Evolutionary conservation across 495 filamentous ascomycete genomes (phyloP).

Genomic region (Cudoniella acicularis): DNA sequence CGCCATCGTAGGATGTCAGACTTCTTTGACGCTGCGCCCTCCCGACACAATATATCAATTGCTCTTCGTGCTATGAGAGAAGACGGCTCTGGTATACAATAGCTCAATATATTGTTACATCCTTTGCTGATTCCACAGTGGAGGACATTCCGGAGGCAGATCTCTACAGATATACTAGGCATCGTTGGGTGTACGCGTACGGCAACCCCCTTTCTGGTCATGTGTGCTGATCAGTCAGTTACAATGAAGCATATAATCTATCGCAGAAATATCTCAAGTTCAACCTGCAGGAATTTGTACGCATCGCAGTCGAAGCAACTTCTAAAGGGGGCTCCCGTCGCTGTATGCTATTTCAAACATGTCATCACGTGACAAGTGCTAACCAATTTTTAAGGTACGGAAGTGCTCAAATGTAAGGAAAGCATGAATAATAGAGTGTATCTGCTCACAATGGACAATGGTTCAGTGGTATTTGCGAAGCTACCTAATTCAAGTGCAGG

Average conservation of each 20-base stretch:
- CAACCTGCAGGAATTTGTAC: background rate
- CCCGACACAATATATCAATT: background rate
- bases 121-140: background rate
- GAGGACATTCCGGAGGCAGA: conserved; percentile 3
- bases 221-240: conserved; percentile 1
- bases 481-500: conserved; percentile 39
- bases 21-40: background rate
- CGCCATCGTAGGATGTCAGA: background rate
- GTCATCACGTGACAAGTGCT: background rate
- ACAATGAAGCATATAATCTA: conserved; percentile 1
- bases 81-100: background rate
- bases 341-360: background rate
- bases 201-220: background rate
- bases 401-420: conserved; percentile 24
- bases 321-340: background rate
- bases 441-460: conserved; percentile 39
- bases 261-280: conserved; percentile 6
- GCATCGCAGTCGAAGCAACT: background rate
- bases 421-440: conserved; percentile 40
- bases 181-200: background rate
- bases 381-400: background rate
- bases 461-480: conserved; percentile 34
- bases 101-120: background rate
- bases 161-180: conserved; percentile 1
- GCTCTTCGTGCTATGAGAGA: background rate